Conservation (phyloP, 768 basidiomycete species). For the Lactarius deliciosus region DNA sequence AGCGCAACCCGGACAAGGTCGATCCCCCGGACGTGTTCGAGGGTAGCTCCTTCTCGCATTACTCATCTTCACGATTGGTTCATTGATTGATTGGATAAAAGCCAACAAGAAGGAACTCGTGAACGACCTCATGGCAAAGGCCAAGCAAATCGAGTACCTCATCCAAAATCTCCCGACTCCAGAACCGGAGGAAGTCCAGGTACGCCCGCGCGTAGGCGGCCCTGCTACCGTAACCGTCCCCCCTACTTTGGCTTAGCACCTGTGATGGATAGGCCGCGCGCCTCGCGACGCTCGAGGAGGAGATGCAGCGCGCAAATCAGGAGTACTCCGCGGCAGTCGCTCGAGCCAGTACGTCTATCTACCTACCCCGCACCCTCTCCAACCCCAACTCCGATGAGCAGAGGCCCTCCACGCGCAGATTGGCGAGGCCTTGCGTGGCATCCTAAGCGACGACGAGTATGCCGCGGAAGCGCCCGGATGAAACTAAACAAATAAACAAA, state of each 20-base stretch:
- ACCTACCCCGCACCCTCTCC: neutral
- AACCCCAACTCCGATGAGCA: conserved; percentile 31
- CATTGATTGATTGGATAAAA: conserved; percentile 35
- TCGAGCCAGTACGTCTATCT: conserved; percentile 63
- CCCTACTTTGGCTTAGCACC: neutral
- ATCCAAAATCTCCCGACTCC: conserved; percentile 77
- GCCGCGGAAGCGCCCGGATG: conserved; percentile 32
- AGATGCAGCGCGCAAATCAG: conserved; percentile 69
- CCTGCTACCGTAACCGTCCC: neutral
- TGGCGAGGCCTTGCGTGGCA: conserved; percentile 53
- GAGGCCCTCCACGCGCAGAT: conserved; percentile 62
- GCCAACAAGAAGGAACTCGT: conserved; percentile 86
- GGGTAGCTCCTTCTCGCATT: conserved; percentile 43
- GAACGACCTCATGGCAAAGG: conserved; percentile 77
- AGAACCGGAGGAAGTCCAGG: conserved; percentile 78
- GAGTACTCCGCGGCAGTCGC: conserved; percentile 73
- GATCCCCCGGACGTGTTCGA: conserved; percentile 75
- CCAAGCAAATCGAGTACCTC: conserved; percentile 85
- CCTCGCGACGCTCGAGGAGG: conserved; percentile 63
- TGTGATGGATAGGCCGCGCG: conserved; percentile 53
- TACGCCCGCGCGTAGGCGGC: conserved; percentile 32
- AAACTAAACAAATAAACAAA: neutral
- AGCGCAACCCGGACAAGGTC: conserved; percentile 66
- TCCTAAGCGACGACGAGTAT: conserved; percentile 56
- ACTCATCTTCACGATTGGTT: neutral